Base-by-base conservation (phyloP, 179 eudicot genomes). In the Kewa caespitosa region DNA sequence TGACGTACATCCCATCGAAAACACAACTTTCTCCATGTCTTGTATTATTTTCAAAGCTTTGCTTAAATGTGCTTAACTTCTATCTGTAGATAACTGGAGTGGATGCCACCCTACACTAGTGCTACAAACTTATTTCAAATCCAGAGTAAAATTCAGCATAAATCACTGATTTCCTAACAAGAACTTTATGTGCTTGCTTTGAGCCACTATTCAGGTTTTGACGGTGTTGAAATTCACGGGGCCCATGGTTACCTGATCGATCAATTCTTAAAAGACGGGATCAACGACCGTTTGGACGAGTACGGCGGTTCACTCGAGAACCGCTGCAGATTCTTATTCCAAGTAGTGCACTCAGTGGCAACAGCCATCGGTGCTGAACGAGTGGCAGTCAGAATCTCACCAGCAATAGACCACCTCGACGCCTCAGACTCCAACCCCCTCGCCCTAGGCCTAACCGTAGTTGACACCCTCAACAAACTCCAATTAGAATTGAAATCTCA, bases 241-340 rank as follows among this genome's bases (percentile, higher is more conserved):
- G 97, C 97, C 30, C 94, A 91, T 23, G 94, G 98, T 65, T 90
- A 93, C 88, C 89, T 93, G 42, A 85, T 93, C 28, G 97, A 93
- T 60, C 98, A 93, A 81, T 93, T 93, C 79, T 76, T 91, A 39
- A 93, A 93, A 69, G 90, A 91, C 28, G 92, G 90, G 9, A 90
- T 93, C 83, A 93, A 93, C 43, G 90, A 88, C 61, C 78, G 97
- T 23, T 82, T 77, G 13, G 97, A 91, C 5, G 86, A 83, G 70
- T 93, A 88, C 20, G 91, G 91, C 2, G 94, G 98, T 15, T 85
- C 91, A n/a, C 84, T 91, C 28, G 59, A 78, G 37, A 93, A 91
- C 83, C 89, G 98, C 1, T 85, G 91, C 86, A 87, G 83, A 69
- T 87, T 92, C 78, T 52, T 89, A 32, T 69, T 83, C 11, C 85